Evolutionary conservation across 805 yeast genomes (phyloP).

Genomic region (Monosporozyma servazzii): DNA sequence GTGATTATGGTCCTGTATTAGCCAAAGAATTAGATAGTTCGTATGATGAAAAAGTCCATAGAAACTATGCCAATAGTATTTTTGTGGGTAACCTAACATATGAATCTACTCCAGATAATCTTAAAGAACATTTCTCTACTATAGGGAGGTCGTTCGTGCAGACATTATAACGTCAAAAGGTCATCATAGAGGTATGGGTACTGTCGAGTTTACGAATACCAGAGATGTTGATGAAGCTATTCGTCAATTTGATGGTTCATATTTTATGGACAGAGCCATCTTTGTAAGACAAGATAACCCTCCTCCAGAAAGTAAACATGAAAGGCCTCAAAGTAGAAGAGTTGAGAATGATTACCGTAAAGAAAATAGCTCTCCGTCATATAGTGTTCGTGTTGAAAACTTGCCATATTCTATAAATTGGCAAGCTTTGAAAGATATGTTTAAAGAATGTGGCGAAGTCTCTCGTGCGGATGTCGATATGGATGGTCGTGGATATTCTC

Average conservation of each 20-base stretch:
- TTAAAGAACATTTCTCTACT: conserved; percentile 49
- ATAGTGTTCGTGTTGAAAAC: conserved; percentile 69
- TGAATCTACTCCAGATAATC: conserved; percentile 48
- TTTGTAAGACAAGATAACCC: conserved; percentile 89
- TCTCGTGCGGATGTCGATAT: conserved; percentile 69
- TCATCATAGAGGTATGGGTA: conserved; percentile 82
- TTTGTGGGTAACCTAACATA: conserved; percentile 71
- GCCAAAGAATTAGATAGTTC: conserved; percentile 21
- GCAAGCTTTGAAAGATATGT: conserved; percentile 80
- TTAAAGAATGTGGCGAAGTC: conserved; percentile 70
- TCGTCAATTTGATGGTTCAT: conserved; percentile 52
- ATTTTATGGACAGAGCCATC: conserved; percentile 63
- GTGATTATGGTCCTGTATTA: conserved; percentile 21
- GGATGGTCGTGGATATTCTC: conserved; percentile 56
- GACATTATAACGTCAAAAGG: conserved; percentile 75
- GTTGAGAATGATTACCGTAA: not conserved
- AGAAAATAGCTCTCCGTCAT: conserved; percentile 13
- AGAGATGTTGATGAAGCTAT: conserved; percentile 69
- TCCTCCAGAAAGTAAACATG: conserved; percentile 43
- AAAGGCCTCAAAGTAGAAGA: conserved; percentile 5
- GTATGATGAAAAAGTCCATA: conserved; percentile 33
- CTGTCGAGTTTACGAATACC: conserved; percentile 67
- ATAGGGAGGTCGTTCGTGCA: conserved; percentile 67
- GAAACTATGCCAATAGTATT: conserved; percentile 60
- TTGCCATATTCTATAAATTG: conserved; percentile 74